Percentiles rank a stretch among this genome's conserved stretches.
These are phyloP conservation scores for Debaryomycetaceae sp. DNA, from an alignment of 1,139 yeast genomes.

Conservation along the genomic window DNA sequence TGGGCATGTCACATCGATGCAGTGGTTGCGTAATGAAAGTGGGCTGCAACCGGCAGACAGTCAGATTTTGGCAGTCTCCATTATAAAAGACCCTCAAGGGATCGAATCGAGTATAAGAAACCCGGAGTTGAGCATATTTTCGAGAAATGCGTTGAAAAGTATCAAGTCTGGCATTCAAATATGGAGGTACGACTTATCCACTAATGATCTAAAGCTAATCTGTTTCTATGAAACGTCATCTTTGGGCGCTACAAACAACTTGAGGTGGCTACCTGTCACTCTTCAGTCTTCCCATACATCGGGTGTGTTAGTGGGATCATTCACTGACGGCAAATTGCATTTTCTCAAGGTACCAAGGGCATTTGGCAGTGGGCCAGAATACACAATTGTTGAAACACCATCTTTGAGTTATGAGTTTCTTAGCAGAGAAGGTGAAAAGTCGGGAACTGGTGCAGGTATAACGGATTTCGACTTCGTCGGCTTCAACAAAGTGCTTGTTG, in stretches of 20 bases:
- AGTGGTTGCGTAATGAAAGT: conserved; percentile 46
- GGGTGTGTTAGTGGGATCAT: conserved; percentile 51
- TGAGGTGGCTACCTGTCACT: conserved; percentile 49
- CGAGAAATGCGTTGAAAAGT: conserved; percentile 5
- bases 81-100: conserved; percentile 30
- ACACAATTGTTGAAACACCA: conserved; percentile 17
- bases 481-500: conserved; percentile 50
- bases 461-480: conserved; percentile 57
- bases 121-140: conserved; percentile 33
- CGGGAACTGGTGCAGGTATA: conserved; percentile 24
- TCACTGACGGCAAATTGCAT: conserved; percentile 62
- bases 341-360: conserved; percentile 37
- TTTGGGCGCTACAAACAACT: conserved; percentile 52
- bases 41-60: conserved; percentile 5
- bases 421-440: conserved; percentile 3
- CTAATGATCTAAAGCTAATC: conserved; percentile 20
- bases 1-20: conserved; percentile 50
- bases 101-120: conserved; percentile 21
- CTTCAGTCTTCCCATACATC: conserved; percentile 23
- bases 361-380: conserved; percentile 9
- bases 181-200: conserved; percentile 37
- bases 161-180: conserved; percentile 44
- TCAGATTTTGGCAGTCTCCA: conserved; percentile 51
- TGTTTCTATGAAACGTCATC: conserved; percentile 35
- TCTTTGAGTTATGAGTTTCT: conserved; percentile 3